Base-by-base conservation (phyloP, 176 grass and related monocot species). In the Cenchrus purpureus region DNA sequence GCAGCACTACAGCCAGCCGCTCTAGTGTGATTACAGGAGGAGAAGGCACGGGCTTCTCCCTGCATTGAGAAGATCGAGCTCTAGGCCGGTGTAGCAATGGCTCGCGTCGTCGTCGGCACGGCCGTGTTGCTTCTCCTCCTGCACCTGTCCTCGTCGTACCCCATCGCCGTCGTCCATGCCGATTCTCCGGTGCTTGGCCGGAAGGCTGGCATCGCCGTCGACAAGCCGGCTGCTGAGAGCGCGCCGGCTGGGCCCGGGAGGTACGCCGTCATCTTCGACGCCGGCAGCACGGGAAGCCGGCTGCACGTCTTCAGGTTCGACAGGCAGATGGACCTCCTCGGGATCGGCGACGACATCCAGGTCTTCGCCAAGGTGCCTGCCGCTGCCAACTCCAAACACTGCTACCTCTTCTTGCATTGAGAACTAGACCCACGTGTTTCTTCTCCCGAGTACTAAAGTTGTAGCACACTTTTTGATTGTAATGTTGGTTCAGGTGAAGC, bases 401-500 rank as follows among this genome's bases (percentile, higher is more conserved):
- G 4, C 37, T 40, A 40, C 37, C 37, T 40, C 37, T 4, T 40
- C 3, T 4, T 40, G 37, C 37, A 40, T 40, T 40, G 37, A 40
- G 37, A 40, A 40, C 2, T 40, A 40, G 2, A 40, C 37, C 4
- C 37, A 40, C 37, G 2, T 40, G 37, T 40, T 40, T 40, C 37
- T 40, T 40, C 31, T 32, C 1, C 1, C 31, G 31, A 32, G 31
- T 32, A 40, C 37, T 40, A 40, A 40, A 40, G 31, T n/a, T 59
- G 56, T 59, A 8, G 56, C 56, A n/a, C 56, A 58, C 34, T 16
- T 19, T 58, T 8, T 25, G 56, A 20, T 58, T 58, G 56, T 7
- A 58, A 17, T 68, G 37, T 68, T 68, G 65, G 66, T 20, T 20
- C 48, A 90, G 87, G 81, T 73, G 43, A 88, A 84, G 10, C 70